Conservation (phyloP, 2,329 filamentous ascomycete species). For the Sclerotinia spermophila region DNA sequence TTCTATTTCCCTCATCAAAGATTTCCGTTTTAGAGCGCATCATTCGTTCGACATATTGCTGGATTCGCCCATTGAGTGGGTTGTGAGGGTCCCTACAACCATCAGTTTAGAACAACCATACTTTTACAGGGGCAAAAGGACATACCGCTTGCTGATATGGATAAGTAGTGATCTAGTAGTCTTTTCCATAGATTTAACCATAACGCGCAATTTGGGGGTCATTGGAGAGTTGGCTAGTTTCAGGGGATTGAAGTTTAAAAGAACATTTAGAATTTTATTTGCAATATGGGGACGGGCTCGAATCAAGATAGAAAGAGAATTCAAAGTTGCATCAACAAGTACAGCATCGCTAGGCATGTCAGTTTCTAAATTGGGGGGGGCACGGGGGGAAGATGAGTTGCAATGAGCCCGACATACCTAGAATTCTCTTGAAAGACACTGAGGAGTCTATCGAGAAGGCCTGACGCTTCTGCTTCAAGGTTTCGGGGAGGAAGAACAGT, state of each 20-base stretch:
- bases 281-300: conserved; percentile 76
- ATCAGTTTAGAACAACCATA: conserved; percentile 29
- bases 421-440: conserved; percentile 80
- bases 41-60: conserved; percentile 80
- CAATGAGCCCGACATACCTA: conserved; percentile 54
- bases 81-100: conserved; percentile 70
- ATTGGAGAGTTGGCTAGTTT: conserved; percentile 73
- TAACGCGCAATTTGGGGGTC: conserved; percentile 74
- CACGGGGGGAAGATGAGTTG: not conserved
- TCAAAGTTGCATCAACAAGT: conserved; percentile 85
- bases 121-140: conserved; percentile 8
- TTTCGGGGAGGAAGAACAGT: conserved; percentile 72
- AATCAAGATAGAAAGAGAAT: conserved; percentile 78
- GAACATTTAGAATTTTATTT: conserved; percentile 78
- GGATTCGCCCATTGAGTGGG: conserved; percentile 71
- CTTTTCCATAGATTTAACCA: conserved; percentile 91
- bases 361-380: conserved; percentile 24
- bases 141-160: conserved; percentile 75
- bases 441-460: conserved; percentile 84
- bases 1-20: conserved; percentile 74
- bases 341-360: conserved; percentile 70
- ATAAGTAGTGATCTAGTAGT: conserved; percentile 81
- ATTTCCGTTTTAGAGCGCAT: conserved; percentile 74
- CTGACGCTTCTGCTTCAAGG: conserved; percentile 89
- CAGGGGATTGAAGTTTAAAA: conserved; percentile 89